phyloP scores from a whole-genome alignment of 1,139 yeast genomes.

The Sugiyamaella xylanicola region DNA sequence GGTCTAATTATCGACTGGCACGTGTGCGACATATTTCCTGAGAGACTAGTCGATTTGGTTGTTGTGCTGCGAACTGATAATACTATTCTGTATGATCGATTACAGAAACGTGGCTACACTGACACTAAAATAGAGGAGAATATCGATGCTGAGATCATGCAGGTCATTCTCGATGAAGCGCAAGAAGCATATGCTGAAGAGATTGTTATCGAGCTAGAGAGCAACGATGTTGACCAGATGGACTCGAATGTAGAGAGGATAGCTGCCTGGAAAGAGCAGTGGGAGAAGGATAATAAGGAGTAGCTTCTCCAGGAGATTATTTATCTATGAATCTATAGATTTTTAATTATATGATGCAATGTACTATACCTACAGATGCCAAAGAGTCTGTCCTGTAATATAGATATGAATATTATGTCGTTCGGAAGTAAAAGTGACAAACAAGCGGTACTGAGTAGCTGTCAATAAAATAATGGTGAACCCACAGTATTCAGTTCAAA shows the following conservation, averaged over 20 bases:
- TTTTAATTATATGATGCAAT: not conserved
- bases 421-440: too few species aligned
- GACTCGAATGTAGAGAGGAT: conserved; percentile 79
- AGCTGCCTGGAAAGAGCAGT: conserved; percentile 68
- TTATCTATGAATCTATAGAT: not conserved
- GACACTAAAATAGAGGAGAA: conserved; percentile 86
- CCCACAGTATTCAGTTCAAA: too few species aligned
- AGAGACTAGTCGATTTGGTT: conserved; percentile 85
- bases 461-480: too few species aligned
- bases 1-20: conserved; percentile 94
- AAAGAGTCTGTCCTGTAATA: too few species aligned
- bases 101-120: conserved; percentile 67
- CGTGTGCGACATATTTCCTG: conserved; percentile 94
- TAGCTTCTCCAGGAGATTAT: too few species aligned
- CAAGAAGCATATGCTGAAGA: conserved; percentile 75
- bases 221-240: conserved; percentile 73
- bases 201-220: conserved; percentile 75
- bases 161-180: conserved; percentile 85
- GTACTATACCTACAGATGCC: not conserved
- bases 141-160: conserved; percentile 96
- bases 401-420: too few species aligned
- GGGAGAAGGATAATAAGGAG: conserved; percentile 49
- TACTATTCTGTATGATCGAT: conserved; percentile 68
- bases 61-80: conserved; percentile 84
- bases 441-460: too few species aligned